A percentile compares a stretch with the other conserved stretches of the same genome.
These are phyloP conservation scores for Cyclostephanos invisitatus DNA, from an alignment of 108 stramenopile genomes.

Conservation along the genomic window DNA sequence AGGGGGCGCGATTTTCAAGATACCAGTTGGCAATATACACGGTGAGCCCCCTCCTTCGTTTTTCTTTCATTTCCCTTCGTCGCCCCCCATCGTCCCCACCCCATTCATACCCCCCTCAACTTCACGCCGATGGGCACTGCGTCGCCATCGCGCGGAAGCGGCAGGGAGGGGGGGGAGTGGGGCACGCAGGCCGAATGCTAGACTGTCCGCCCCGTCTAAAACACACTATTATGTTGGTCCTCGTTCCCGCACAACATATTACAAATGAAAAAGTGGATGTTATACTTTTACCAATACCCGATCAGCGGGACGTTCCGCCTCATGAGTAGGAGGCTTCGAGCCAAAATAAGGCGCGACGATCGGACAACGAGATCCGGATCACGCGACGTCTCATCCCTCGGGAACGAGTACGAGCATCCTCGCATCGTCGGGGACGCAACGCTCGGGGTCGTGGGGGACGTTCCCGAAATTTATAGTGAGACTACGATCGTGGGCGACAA, in stretches of 20 bases:
- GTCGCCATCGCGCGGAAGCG: no score
- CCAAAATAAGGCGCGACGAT: constrained; percentile 14
- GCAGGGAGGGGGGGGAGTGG: no score
- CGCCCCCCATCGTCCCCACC: no score
- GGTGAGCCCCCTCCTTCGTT: not conserved
- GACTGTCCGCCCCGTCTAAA: not conserved
- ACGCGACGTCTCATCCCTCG: not conserved
- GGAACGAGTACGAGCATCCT: constrained; percentile 6
- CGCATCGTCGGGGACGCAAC: not conserved
- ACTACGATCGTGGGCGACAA: constrained; percentile 64
- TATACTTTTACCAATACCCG: constrained; percentile 86
- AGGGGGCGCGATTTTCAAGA: constrained; percentile 85
- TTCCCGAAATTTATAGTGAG: constrained; percentile 8
- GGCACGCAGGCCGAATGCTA: no score
- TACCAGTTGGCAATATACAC: constrained; percentile 90
- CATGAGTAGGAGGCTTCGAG: constrained; percentile 40
- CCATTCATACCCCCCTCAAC: not conserved
- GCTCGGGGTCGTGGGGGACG: not conserved
- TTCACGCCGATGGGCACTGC: not conserved
- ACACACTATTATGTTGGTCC: no score
- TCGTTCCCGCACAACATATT: not conserved
- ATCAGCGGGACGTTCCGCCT: constrained; percentile 69
- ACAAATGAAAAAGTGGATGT: constrained; percentile 58
- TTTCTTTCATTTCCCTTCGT: not conserved
- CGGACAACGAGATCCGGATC: not conserved